phyloP scores from a whole-genome alignment of 2,329 filamentous ascomycete genomes.

The Chalaropsis ovoidea region DNA sequence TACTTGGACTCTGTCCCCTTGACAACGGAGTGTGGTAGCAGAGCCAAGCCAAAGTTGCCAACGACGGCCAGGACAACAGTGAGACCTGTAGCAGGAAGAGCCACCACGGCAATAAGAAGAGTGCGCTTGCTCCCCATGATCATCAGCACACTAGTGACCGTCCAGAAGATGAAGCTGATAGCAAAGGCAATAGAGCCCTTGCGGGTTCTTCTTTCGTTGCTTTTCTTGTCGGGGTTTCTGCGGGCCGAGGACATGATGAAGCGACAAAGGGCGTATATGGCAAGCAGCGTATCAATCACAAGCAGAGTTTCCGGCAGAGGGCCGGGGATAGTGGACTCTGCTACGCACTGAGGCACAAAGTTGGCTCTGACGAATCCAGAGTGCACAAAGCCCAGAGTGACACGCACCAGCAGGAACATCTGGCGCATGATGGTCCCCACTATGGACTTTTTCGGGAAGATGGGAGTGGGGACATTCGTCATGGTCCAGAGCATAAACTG shows the following conservation, averaged over 20 bases:
- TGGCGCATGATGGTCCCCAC: constrained; percentile 38
- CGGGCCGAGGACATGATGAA: constrained; percentile 32
- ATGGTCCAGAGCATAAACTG: constrained; percentile 46
- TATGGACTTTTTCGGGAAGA: constrained; percentile 4
- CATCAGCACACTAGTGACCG: constrained; percentile 44
- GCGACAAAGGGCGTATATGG: constrained; percentile 34
- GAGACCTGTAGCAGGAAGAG: constrained; percentile 43
- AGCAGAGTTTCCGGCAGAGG: constrained; percentile 39
- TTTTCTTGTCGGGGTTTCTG: constrained; percentile 31
- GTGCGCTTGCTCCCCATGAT: constrained; percentile 40
- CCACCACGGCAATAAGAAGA: constrained; percentile 39
- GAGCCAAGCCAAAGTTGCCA: constrained; percentile 35
- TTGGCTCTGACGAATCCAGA: constrained; percentile 46
- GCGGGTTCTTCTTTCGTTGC: constrained; percentile 31
- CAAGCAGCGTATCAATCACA: constrained; percentile 39
- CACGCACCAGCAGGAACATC: constrained; percentile 38
- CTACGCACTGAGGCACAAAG: constrained; percentile 44
- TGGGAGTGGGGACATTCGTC: constrained; percentile 29
- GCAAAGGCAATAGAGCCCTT: constrained; percentile 38
- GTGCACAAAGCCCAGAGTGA: constrained; percentile 45
- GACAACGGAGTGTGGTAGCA: constrained; percentile 31
- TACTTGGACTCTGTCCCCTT: constrained; percentile 20
- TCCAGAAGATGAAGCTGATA: constrained; percentile 44
- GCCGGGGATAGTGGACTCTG: constrained; percentile 37
- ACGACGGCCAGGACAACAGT: constrained; percentile 37